Evolutionary conservation across 2,329 filamentous ascomycete species (phyloP).

Genomic region (Alternaria atra): DNA sequence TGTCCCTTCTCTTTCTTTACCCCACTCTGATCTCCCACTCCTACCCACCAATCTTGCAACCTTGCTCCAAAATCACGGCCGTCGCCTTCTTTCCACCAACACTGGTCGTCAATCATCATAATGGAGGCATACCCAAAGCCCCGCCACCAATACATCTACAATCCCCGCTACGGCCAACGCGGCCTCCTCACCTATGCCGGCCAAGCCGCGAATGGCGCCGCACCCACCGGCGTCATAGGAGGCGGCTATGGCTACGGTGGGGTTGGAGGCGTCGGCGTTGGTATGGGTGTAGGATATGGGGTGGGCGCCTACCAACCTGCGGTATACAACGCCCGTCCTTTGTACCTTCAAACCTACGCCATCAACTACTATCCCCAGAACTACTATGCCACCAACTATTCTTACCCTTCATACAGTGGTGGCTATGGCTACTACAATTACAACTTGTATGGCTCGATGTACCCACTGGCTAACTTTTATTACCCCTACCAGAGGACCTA

Average conservation of each 20-base stretch:
- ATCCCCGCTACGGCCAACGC: conserved; percentile 40
- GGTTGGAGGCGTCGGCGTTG: conserved; percentile 16
- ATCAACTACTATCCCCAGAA: conserved; percentile 16
- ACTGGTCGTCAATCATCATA: neutral
- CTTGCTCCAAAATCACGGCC: neutral
- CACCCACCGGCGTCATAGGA: conserved; percentile 30
- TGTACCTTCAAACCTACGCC: conserved; percentile 30
- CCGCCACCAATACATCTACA: conserved; percentile 45
- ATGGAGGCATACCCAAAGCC: conserved; percentile 41
- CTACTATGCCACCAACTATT: conserved; percentile 24
- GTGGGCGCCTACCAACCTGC: conserved; percentile 32
- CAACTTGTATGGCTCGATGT: conserved; percentile 38
- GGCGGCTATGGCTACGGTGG: conserved; percentile 27
- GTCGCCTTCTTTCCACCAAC: neutral
- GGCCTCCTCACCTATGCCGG: conserved; percentile 39
- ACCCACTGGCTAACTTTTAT: conserved; percentile 49
- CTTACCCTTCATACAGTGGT: conserved; percentile 24
- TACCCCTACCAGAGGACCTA: conserved; percentile 44
- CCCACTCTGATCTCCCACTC: conserved; percentile 1
- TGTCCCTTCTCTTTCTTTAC: conserved; percentile 12
- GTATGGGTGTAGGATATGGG: conserved; percentile 27
- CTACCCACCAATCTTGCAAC: conserved; percentile 1
- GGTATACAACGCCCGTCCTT: conserved; percentile 36
- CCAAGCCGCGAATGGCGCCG: conserved; percentile 40
- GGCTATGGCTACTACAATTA: conserved; percentile 38